phyloP scores from a whole-genome alignment of 345 rosid species.

The Eutrema heterophyllum region DNA sequence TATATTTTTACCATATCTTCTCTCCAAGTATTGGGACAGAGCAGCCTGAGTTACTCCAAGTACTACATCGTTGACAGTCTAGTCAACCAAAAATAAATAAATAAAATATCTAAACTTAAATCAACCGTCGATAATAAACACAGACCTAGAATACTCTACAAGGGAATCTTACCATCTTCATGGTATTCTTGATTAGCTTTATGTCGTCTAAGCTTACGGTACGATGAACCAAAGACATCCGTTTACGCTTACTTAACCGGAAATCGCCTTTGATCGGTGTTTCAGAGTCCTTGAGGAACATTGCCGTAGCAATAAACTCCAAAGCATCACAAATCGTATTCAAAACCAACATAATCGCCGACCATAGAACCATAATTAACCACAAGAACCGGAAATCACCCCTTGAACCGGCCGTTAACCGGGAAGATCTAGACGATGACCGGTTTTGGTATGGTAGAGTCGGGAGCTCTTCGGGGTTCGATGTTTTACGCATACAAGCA shows the following conservation, averaged over 20 bases:
- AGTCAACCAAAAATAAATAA: neutral
- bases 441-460: slow-evolving; percentile 41
- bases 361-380: slow-evolving; percentile 43
- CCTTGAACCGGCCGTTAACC: neutral
- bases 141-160: neutral
- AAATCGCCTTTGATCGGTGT: slow-evolving; percentile 49
- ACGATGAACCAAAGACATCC: slow-evolving; percentile 42
- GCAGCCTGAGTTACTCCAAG: slow-evolving; percentile 64
- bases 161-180: slow-evolving; percentile 35
- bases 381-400: slow-evolving; percentile 29
- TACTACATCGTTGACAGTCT: slow-evolving; percentile 77
- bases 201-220: slow-evolving; percentile 55
- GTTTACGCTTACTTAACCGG: neutral
- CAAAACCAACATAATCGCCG: slow-evolving; percentile 30
- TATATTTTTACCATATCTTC: slow-evolving; percentile 43
- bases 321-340: slow-evolving; percentile 50
- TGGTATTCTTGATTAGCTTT: slow-evolving; percentile 32
- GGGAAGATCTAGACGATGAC: neutral
- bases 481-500: slow-evolving; percentile 50
- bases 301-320: slow-evolving; percentile 38
- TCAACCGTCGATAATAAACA: neutral
- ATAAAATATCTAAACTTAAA: neutral
- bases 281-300: slow-evolving; percentile 46
- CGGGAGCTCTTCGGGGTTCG: slow-evolving; percentile 56
- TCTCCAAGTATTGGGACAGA: slow-evolving; percentile 50